These are phyloP conservation scores for Chalciporus piperatus DNA, from an alignment of 768 basidiomycete genomes.

Conservation along the genomic window DNA sequence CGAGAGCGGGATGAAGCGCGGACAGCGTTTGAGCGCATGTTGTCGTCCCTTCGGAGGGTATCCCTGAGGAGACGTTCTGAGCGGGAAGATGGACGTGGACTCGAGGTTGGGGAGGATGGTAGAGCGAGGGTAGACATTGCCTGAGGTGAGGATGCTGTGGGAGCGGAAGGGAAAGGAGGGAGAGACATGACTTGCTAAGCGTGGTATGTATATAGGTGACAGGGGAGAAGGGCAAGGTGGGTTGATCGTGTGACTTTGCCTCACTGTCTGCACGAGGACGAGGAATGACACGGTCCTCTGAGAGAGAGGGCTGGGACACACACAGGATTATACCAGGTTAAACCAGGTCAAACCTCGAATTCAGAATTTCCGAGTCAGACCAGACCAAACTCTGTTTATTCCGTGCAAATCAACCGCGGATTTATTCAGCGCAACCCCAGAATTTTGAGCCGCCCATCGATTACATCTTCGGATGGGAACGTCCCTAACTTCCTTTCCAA, in stretches of 20 bases:
- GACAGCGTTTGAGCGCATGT: constrained; percentile 31
- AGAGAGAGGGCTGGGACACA: too few relatives aligned
- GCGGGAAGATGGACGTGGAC: constrained; percentile 43
- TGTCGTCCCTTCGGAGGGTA: constrained; percentile 49
- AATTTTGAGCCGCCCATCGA: neutral
- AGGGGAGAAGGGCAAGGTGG: constrained; percentile 21
- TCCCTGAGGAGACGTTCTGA: constrained; percentile 57
- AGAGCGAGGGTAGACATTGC: neutral
- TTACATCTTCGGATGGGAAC: too few relatives aligned
- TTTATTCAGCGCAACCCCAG: neutral
- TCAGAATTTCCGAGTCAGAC: too few relatives aligned
- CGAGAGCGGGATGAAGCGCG: constrained; percentile 21
- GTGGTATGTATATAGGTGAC: constrained; percentile 16
- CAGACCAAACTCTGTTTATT: too few relatives aligned
- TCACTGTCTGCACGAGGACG: constrained; percentile 15
- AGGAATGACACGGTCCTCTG: too few relatives aligned
- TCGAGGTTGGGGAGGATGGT: neutral
- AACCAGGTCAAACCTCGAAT: too few relatives aligned
- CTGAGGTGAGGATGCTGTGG: constrained; percentile 12
- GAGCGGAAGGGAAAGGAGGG: constrained; percentile 13
- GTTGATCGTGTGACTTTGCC: constrained; percentile 27
- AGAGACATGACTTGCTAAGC: neutral
- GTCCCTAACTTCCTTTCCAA: too few relatives aligned
- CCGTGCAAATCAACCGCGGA: neutral
- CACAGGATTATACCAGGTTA: too few relatives aligned